Percentiles rank a stretch among this genome's conserved stretches.
phyloP scores from a whole-genome alignment of 371 early-diverging fungal genomes.

The Rhizomucor pusillus region DNA sequence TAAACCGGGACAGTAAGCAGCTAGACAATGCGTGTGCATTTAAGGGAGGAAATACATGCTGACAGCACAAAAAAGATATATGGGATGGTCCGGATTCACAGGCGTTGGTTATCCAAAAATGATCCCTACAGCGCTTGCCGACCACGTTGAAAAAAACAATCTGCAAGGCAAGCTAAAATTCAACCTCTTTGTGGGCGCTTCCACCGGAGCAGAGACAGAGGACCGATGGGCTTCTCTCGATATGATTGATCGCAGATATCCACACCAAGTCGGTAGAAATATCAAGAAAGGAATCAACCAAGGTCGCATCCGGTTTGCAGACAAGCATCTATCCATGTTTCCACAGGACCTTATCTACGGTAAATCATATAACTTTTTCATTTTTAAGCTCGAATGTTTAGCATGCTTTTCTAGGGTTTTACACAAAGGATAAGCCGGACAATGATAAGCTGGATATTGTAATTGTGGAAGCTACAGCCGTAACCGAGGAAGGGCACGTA shows the following conservation, averaged over 20 bases:
- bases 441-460: constrained; percentile 47
- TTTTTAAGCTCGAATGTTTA: not conserved
- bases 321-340: constrained; percentile 57
- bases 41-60: not conserved
- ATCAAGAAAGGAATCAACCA: constrained; percentile 53
- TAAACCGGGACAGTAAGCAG: constrained; percentile 44
- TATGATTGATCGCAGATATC: constrained; percentile 56
- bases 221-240: constrained; percentile 46
- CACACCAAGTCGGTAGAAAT: constrained; percentile 51
- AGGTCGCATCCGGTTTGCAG: constrained; percentile 52
- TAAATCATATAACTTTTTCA: constrained; percentile 12
- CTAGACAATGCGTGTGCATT: not conserved
- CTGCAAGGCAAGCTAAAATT: constrained; percentile 53
- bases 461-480: constrained; percentile 53
- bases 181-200: constrained; percentile 53
- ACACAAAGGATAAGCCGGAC: constrained; percentile 44
- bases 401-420: constrained; percentile 23
- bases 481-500: constrained; percentile 51
- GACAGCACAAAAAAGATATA: constrained; percentile 21
- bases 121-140: constrained; percentile 48
- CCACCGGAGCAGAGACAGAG: constrained; percentile 48
- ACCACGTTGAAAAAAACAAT: constrained; percentile 51
- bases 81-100: constrained; percentile 24
- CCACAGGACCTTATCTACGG: constrained; percentile 51
- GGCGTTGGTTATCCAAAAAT: constrained; percentile 51